Evolutionary conservation across 768 basidiomycete genomes (phyloP), one percentile per base, ranked within the genome.

Genomic region (Pleurotus ostreatus): DNA sequence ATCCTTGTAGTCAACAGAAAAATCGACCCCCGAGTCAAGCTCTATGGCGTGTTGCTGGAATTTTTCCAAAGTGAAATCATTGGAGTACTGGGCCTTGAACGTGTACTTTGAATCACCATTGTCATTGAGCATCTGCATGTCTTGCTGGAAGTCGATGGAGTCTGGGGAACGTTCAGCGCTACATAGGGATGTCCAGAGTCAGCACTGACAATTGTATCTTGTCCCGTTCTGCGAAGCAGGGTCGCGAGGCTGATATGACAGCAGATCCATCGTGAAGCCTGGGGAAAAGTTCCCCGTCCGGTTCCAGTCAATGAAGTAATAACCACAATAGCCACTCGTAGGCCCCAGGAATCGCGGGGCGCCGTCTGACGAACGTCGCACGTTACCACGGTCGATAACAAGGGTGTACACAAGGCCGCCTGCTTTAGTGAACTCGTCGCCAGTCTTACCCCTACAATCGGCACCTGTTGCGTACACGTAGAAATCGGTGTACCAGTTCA

Each of bases 251-350:
- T 49, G 23, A 37, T 49, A 37, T 34, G 23, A 12, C 6, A 49
- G n/a, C 23, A 49, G 5, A 9, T 22, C 22, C 25, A 49, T 13
- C n/a, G 23, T 13, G 9, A n/a, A 26, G 48, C 5, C 23, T 12
- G 22, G 26, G 6, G 48, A 49, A 37, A 30, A 34, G 15, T 25
- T 49, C 15, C 48, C 48, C 4, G 26, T 49, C 15, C 13, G 22
- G 37, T 49, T 49, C 48, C 48, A 49, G n/a, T 49, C 48, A 25
- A 30, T 20, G 26, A 49, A 49, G 20, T 49, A 49, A 12, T 49
- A 49, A 6, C 48, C 18, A 34, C 48, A 49, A 49, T 49, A 49
- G 13, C 48, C 48, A n/a, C 30, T 49, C n/a, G 48, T 49, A n/a
- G 48, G 48, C 5, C 48, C 48, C n/a, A 49, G 48, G 26, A 30